Base-by-base conservation (phyloP, 495 filamentous ascomycete species). In the Penicillium angulare region DNA sequence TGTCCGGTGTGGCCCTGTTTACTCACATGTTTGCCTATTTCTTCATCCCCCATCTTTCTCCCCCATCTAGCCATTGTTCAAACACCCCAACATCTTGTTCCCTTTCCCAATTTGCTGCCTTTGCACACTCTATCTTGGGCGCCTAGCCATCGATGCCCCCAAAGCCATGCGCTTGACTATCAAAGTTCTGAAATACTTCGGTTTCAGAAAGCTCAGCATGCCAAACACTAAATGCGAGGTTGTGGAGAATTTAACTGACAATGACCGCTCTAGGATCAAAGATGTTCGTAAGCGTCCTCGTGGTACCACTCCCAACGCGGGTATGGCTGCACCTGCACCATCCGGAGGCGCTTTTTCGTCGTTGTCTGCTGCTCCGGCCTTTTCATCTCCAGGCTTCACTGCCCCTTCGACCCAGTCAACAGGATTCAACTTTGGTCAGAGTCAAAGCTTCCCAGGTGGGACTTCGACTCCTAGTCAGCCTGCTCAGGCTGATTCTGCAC, bases 401-500 rank as follows among this genome's bases (percentile, higher is more conserved):
- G 55, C 59, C 8, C 48, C 69, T 15, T 48, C 66, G 17, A 43
- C 60, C 27, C 70, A 67, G 20, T 64, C 73, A 5, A 64, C 58
- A 36, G 67, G 67, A 12, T 77, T 78, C 49, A 43, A 48, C 39
- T 79, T 79, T 47, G 73, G 75, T 20, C 74, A 77, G 47, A 74
- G 72, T 20, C 71, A 76, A 45, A 76, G 71, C 42, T 77, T 77
- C 31, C 71, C 74, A n/a, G 70, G 67, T 22, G 63, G 69, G 29
- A 61, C 50, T 24, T 45, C 71, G 33, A 52, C 47, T 10, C 50
- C 65, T 8, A 58, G 45, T 21, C 61, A 63, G 33, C 55, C 66
- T 12, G 61, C 16, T 20, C 68, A 68, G 33, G 63, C 63, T 48
- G 63, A 60, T 35, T 49, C 64, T 4, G 36, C 65, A 16, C 64